Conservation (phyloP, 2,329 filamentous ascomycete genomes). For the Ceratocystis alfenasii region DNA sequence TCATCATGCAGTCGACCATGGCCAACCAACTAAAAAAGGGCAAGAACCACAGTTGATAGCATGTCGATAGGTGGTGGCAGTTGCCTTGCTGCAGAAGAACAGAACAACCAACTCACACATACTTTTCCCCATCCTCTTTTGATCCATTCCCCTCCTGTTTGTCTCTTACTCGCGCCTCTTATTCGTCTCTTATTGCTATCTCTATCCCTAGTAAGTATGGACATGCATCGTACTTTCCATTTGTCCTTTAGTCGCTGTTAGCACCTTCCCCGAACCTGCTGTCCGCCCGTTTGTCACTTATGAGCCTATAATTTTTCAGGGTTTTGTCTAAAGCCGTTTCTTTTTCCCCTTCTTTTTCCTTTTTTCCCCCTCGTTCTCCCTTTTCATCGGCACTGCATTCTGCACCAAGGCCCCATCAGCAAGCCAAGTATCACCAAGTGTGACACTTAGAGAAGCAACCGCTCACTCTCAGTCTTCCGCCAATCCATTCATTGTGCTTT, state of each 20-base stretch:
- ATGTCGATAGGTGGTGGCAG: neutral
- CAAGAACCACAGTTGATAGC: neutral
- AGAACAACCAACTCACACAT: slow-evolving; percentile 5
- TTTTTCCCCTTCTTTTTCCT: neutral
- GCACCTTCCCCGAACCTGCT: neutral
- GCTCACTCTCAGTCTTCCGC: neutral
- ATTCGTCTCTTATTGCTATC: neutral
- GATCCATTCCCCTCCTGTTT: neutral
- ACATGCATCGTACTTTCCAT: neutral
- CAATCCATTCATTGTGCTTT: no score
- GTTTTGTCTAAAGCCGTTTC: neutral
- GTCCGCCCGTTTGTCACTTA: neutral
- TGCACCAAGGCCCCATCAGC: neutral
- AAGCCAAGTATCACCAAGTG: neutral
- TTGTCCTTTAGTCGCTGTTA: neutral
- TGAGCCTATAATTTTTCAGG: neutral
- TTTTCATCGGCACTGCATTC: neutral
- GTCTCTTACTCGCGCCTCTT: neutral
- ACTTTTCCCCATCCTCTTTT: neutral
- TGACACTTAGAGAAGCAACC: neutral
- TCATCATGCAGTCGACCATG: slow-evolving; percentile 1
- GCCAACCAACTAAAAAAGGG: neutral
- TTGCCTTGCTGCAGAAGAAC: neutral
- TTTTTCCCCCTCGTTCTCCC: neutral
- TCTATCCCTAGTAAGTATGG: neutral